Percentiles rank a stretch among this genome's conserved stretches.
These are phyloP conservation scores for Calonectria naviculata DNA, from an alignment of 2,329 filamentous ascomycete genomes.

Conservation along the genomic window DNA sequence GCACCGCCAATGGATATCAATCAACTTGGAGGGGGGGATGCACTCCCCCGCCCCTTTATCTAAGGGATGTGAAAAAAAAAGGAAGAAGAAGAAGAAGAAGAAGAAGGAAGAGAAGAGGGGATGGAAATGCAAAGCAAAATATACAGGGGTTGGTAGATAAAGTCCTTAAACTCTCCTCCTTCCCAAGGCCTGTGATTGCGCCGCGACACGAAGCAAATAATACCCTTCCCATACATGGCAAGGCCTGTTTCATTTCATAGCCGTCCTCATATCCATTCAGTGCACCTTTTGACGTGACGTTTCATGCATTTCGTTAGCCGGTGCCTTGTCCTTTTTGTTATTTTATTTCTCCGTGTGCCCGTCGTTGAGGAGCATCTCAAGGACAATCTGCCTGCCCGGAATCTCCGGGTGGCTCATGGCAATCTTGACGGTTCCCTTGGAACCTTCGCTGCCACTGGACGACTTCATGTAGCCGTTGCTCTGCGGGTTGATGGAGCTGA, in stretches of 20 bases:
- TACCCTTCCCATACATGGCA: background rate
- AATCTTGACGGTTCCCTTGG: constrained; percentile 87
- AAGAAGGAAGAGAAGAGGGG: background rate
- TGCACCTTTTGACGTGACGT: constrained; percentile 1
- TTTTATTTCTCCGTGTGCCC: constrained; percentile 69
- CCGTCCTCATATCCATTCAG: constrained; percentile 1
- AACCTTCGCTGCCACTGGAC: constrained; percentile 55
- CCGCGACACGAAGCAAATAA: background rate
- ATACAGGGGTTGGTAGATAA: background rate
- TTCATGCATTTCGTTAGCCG: constrained; percentile 16
- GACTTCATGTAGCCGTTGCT: constrained; percentile 49
- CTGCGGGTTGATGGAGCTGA: constrained; percentile 51
- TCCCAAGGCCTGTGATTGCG: background rate
- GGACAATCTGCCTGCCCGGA: constrained; percentile 84
- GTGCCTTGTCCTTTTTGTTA: background rate
- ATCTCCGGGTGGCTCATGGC: constrained; percentile 94
- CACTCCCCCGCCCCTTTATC: background rate
- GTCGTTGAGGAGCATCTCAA: constrained; percentile 94
- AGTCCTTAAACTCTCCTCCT: background rate
- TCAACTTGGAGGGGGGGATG: background rate
- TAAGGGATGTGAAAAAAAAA: constrained; percentile 12
- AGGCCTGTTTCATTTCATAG: constrained; percentile 13
- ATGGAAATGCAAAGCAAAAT: background rate
- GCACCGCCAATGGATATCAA: constrained; percentile 17
- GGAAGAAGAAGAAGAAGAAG: background rate